Percentiles rank a stretch among this genome's conserved stretches.
Conservation (phyloP, 306 rosid genomes). For the Pterocarpus macrocarpus region DNA sequence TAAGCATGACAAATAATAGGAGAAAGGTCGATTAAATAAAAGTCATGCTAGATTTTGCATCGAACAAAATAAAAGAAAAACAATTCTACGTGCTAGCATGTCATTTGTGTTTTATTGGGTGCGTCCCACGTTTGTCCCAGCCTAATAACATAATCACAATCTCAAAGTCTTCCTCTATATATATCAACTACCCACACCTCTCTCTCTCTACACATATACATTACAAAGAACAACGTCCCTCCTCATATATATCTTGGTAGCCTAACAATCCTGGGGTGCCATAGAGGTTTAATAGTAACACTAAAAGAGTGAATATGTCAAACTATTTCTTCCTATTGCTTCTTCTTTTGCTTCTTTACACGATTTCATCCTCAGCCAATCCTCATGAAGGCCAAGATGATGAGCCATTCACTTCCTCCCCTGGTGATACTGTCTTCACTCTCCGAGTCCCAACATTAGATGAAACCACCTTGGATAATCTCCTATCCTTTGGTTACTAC, state of each 20-base stretch:
- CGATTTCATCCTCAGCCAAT: conserved; percentile 46
- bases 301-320: conserved; percentile 17
- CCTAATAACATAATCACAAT: conserved; percentile 40
- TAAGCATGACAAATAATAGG: background rate
- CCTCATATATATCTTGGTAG: background rate
- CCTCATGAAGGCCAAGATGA: conserved; percentile 28
- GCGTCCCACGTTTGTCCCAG: conserved; percentile 52
- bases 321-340: conserved; percentile 40
- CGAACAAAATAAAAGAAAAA: background rate
- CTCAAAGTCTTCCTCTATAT: conserved; percentile 42
- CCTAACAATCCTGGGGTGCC: conserved; percentile 1
- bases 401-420: conserved; percentile 25
- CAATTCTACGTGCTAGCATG: conserved; percentile 52
- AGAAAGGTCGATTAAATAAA: background rate
- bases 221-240: conserved; percentile 9
- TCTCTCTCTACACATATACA: background rate
- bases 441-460: conserved; percentile 58
- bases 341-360: conserved; percentile 49
- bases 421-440: conserved; percentile 42
- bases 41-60: conserved; percentile 14
- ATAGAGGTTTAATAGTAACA: background rate
- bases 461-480: conserved; percentile 54
- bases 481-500: conserved; percentile 66
- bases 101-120: conserved; percentile 38
- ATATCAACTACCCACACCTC: background rate